phyloP scores from a whole-genome alignment of 495 filamentous ascomycete species.

The Emericellopsis terricola region DNA sequence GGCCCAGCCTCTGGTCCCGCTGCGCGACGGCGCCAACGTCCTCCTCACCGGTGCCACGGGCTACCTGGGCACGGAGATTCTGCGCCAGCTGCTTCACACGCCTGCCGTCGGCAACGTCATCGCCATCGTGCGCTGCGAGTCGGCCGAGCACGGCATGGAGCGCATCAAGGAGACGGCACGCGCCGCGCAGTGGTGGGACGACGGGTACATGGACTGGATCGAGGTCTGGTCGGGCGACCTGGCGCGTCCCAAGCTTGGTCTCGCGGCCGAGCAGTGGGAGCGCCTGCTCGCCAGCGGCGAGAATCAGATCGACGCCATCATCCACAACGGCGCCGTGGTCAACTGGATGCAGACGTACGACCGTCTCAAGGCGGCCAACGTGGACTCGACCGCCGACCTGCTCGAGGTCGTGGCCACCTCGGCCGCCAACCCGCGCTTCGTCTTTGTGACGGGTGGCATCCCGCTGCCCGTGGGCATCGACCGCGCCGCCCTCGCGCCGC shows the following conservation, averaged over 20 bases:
- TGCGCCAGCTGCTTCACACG: background rate
- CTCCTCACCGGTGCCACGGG: conserved; percentile 1
- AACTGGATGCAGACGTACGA: conserved; percentile 1
- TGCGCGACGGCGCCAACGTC: conserved; percentile 1
- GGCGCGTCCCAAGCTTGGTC: background rate
- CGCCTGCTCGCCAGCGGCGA: background rate
- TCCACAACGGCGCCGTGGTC: conserved; percentile 2
- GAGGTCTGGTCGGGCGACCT: conserved; percentile 1
- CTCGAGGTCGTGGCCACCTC: conserved; percentile 1
- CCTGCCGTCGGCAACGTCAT: background rate
- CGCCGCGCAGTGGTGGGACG: background rate
- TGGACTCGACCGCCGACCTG: background rate
- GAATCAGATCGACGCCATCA: conserved; percentile 1
- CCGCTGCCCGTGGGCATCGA: background rate
- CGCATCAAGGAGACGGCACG: background rate
- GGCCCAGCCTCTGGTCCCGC: background rate
- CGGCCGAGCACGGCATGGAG: background rate
- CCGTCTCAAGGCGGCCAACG: conserved; percentile 1
- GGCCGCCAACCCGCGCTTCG: background rate
- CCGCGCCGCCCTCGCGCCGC: background rate
- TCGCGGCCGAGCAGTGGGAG: background rate
- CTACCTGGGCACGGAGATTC: no score
- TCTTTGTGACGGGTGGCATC: conserved; percentile 3
- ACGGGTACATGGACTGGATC: background rate
- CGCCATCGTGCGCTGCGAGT: background rate